Conservation (phyloP, 139 green algal species). For the Coelastrella sp. region DNA sequence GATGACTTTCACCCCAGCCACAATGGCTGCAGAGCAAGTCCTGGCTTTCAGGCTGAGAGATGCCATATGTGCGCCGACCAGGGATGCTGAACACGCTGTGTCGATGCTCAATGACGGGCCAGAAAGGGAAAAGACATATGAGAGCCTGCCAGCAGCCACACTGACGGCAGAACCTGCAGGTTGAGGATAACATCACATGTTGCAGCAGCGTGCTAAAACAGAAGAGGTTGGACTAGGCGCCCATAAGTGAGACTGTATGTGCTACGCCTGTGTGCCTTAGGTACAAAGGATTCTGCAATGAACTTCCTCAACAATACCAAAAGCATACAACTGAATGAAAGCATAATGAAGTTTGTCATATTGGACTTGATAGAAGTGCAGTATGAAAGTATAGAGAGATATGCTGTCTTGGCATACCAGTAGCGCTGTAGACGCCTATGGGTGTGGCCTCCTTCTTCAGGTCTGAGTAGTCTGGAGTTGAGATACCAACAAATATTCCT, state of each 20-base stretch:
- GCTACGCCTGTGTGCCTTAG: too few relatives aligned
- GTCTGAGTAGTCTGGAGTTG: conserved; percentile 68
- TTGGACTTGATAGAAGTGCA: too few relatives aligned
- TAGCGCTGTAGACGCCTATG: conserved; percentile 71
- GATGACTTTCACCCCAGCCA: conserved; percentile 65
- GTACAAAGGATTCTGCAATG: too few relatives aligned
- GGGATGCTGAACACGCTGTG: conserved; percentile 85
- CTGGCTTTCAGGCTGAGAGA: conserved; percentile 35
- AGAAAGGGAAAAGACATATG: conserved; percentile 82
- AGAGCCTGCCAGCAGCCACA: conserved; percentile 83
- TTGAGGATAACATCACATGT: too few relatives aligned
- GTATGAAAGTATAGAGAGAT: too few relatives aligned
- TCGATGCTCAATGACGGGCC: conserved; percentile 79
- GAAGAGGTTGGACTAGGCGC: too few relatives aligned
- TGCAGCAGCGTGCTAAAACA: too few relatives aligned
- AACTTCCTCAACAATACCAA: too few relatives aligned
- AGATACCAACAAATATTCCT: conserved; percentile 59
- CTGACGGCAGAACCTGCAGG: conserved; percentile 69
- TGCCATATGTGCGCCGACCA: conserved; percentile 73
- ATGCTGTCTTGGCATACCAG: conserved; percentile 54
- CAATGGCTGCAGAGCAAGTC: conserved; percentile 51
- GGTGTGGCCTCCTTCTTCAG: conserved; percentile 58
- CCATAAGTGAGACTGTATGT: too few relatives aligned
- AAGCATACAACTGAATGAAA: too few relatives aligned
- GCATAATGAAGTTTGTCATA: too few relatives aligned